A percentile compares a stretch with the other conserved stretches of the same genome.
phyloP scores from a whole-genome alignment of 2,329 filamentous ascomycete genomes.

The Sclerotinia spermophila region DNA sequence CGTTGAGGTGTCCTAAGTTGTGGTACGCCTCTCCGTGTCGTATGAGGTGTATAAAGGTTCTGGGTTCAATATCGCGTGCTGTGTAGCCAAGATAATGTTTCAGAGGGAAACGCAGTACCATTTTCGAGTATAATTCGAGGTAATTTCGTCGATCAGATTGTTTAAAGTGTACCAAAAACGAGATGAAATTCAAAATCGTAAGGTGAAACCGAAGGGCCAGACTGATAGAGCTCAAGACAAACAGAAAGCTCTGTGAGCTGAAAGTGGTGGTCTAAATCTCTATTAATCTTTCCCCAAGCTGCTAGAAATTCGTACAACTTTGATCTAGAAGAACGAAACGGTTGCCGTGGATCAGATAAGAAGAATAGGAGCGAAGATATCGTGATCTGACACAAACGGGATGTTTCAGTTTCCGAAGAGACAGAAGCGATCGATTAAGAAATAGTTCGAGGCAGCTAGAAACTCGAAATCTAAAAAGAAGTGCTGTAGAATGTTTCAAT shows the following conservation, averaged over 20 bases:
- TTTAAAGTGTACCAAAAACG: background rate
- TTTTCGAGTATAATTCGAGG: background rate
- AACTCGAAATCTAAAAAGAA: background rate
- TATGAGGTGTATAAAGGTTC: background rate
- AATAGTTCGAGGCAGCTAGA: background rate
- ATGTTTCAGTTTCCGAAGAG: too few species aligned
- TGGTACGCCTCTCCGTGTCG: slow-evolving; percentile 15
- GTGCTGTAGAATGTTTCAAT: background rate
- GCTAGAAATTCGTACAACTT: background rate
- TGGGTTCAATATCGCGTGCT: background rate
- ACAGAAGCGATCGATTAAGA: background rate
- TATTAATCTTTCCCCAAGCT: background rate
- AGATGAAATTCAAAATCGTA: too few species aligned
- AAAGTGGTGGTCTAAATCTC: background rate
- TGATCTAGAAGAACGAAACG: background rate
- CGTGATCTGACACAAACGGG: background rate
- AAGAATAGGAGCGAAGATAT: background rate
- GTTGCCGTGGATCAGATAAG: background rate
- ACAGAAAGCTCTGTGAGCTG: background rate
- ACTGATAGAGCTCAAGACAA: background rate
- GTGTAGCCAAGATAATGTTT: background rate
- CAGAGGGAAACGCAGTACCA: background rate
- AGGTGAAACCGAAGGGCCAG: too few species aligned
- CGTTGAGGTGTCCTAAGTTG: background rate
- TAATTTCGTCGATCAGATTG: too few species aligned